Conservation (phyloP, 2,329 filamentous ascomycete species). For the Ustulina deusta region DNA sequence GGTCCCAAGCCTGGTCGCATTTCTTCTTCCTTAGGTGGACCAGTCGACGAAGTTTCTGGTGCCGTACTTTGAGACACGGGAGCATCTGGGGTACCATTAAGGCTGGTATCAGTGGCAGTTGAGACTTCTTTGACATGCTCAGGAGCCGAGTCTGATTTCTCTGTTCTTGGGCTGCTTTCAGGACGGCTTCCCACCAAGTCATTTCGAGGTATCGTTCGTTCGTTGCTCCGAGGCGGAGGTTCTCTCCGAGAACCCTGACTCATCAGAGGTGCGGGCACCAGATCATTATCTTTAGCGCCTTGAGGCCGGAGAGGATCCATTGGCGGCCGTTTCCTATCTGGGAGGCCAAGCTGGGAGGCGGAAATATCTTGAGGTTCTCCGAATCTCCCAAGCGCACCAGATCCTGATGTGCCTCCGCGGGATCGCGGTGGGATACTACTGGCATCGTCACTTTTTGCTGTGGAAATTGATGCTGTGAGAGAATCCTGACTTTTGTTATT, state of each 20-base stretch:
- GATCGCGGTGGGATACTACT: conserved; percentile 64
- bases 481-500: conserved; percentile 71
- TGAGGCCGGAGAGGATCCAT: conserved; percentile 71
- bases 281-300: conserved; percentile 60
- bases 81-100: conserved; percentile 41
- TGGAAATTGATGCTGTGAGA: conserved; percentile 61
- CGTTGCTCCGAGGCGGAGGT: conserved; percentile 64
- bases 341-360: conserved; percentile 61
- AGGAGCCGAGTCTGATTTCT: conserved; percentile 48
- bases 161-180: conserved; percentile 52
- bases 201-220: conserved; percentile 62
- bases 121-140: conserved; percentile 38
- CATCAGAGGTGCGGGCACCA: conserved; percentile 70
- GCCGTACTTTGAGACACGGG: conserved; percentile 44
- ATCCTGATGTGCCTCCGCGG: conserved; percentile 61
- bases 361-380: conserved; percentile 50
- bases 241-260: conserved; percentile 62
- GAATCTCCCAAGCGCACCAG: conserved; percentile 55
- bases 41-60: conserved; percentile 48
- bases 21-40: conserved; percentile 52
- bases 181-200: conserved; percentile 54
- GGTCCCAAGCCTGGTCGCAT: conserved; percentile 82
- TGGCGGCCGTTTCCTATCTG: conserved; percentile 73
- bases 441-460: conserved; percentile 64
- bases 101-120: conserved; percentile 26